These are phyloP conservation scores for Akanthomyces dipterigenus DNA, from an alignment of 2,329 filamentous ascomycete species.

Conservation along the genomic window DNA sequence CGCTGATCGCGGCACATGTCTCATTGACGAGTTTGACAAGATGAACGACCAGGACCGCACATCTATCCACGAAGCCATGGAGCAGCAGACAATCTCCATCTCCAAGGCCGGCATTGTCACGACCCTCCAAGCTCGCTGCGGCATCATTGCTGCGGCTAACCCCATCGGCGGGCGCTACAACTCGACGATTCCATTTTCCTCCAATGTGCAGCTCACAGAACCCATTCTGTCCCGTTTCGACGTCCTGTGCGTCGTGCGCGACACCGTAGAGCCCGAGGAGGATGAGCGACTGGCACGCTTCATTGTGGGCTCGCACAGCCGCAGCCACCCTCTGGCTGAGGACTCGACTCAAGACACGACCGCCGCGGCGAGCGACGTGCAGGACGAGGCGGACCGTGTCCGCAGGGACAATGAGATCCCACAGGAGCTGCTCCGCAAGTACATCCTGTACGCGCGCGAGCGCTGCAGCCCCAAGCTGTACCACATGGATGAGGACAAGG, in stretches of 20 bases:
- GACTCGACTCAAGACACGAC: conserved; percentile 49
- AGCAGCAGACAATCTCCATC: conserved; percentile 98
- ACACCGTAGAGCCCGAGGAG: conserved; percentile 86
- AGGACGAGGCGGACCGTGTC: conserved; percentile 22
- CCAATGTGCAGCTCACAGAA: conserved; percentile 95
- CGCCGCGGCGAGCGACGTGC: conserved; percentile 54
- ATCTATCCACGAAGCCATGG: conserved; percentile 99
- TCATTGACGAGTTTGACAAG: conserved; percentile 99
- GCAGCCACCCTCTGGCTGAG: conserved; percentile 68
- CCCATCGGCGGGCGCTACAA: conserved; percentile 96
- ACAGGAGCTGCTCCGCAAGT: conserved; percentile 87
- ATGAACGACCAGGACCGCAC: conserved; percentile 99
- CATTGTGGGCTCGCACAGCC: conserved; percentile 88
- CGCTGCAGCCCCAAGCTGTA: conserved; percentile 87
- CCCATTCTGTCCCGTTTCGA: conserved; percentile 98
- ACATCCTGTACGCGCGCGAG: conserved; percentile 91
- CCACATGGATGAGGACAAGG: conserved; percentile 96
- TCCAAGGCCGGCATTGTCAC: conserved; percentile 98
- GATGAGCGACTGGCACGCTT: conserved; percentile 92
- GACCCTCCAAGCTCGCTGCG: conserved; percentile 89
- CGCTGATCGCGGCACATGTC: conserved; percentile 86
- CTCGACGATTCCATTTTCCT: conserved; percentile 87
- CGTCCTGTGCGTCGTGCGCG: conserved; percentile 90
- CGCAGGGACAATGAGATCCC: conserved; percentile 60
- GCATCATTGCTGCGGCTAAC: conserved; percentile 94